Percentiles rank a stretch among this genome's conserved stretches.
phyloP scores from a whole-genome alignment of 2,329 filamentous ascomycete genomes.

The Plenodomus lindquistii region DNA sequence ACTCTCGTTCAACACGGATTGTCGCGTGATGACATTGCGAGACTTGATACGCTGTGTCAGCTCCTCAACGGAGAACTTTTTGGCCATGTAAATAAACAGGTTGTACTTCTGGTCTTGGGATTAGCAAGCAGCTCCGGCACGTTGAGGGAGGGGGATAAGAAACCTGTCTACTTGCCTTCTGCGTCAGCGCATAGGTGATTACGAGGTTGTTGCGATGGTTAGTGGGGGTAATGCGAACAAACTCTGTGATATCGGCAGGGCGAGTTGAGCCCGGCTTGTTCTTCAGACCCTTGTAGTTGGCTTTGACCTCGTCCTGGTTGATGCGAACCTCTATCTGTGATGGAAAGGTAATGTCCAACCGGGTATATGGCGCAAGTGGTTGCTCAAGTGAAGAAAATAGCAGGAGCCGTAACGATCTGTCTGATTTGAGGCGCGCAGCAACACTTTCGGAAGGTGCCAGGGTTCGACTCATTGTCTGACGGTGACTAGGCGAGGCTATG shows the following conservation, averaged over 20 bases:
- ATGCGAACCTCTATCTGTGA: constrained; percentile 91
- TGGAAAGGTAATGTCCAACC: constrained; percentile 79
- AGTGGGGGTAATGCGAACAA: constrained; percentile 68
- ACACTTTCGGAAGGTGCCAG: constrained; percentile 60
- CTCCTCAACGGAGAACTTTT: constrained; percentile 69
- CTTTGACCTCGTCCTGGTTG: constrained; percentile 84
- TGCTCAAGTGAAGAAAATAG: constrained; percentile 77
- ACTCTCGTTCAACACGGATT: constrained; percentile 84
- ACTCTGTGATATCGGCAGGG: constrained; percentile 85
- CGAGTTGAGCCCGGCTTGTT: constrained; percentile 94
- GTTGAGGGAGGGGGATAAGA: constrained; percentile 18
- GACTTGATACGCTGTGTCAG: constrained; percentile 70
- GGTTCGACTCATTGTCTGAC: constrained; percentile 62
- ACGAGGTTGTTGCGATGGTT: constrained; percentile 76
- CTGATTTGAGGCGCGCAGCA: constrained; percentile 60
- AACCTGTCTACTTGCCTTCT: constrained; percentile 66
- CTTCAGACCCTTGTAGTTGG: constrained; percentile 92
- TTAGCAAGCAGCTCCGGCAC: constrained; percentile 17
- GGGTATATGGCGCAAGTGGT: constrained; percentile 31
- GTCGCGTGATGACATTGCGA: constrained; percentile 75
- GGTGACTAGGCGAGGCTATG: constrained; percentile 62
- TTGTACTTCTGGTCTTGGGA: constrained; percentile 44
- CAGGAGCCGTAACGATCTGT: constrained; percentile 72
- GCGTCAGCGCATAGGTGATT: constrained; percentile 90
- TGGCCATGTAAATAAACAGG: constrained; percentile 75